Base-by-base conservation (phyloP, 2,329 filamentous ascomycete species). In the Xylogone sp. region DNA sequence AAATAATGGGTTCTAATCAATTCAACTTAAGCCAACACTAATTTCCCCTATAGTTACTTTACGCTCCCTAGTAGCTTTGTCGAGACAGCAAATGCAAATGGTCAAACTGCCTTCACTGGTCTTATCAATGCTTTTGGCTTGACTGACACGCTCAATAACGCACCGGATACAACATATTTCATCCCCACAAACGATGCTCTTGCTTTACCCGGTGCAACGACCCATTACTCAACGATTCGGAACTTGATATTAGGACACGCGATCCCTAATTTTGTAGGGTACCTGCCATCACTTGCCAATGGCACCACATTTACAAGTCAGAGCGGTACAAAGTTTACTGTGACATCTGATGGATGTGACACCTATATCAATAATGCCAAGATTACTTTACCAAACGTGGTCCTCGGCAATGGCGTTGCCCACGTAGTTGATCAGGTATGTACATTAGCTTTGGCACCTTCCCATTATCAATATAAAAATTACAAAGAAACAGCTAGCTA, bases 111-210 rank as follows among this genome's bases (percentile, higher is more conserved):
- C n/a, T 58, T 69, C 39, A 58, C 57, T 2, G 65, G 63, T 20
- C 57, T 68, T 21, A 56, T 68, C 64, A 68, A 55, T 66, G 68
- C 46, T 62, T 68, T 46, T 65, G 65, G 54, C 55, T 60, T 48
- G 62, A 68, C 9, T 56, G 57, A 1, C 59, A 68, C 64, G 29
- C 47, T 68, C 46, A 59, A 69, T 52, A 62, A 53, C 1, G 53
- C 59, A 3, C 53, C 65, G 18, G 52, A 55, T 12, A 66, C 68
- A n/a, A 68, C 66, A 21, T 53, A 65, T 43, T 65, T 68, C 43
- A 53, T 62, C 31, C 61, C 64, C 49, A 60, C 51, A n/a, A 58
- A 68, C 45, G 54, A 54, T 5, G 64, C 65, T 0, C 67, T 68
- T 43, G 54, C 60, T 27, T 49, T 55, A 2, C 66, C 66, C 5